Conservation (phyloP, 257 asterid genomes). For the Scutellaria barbata region DNA sequence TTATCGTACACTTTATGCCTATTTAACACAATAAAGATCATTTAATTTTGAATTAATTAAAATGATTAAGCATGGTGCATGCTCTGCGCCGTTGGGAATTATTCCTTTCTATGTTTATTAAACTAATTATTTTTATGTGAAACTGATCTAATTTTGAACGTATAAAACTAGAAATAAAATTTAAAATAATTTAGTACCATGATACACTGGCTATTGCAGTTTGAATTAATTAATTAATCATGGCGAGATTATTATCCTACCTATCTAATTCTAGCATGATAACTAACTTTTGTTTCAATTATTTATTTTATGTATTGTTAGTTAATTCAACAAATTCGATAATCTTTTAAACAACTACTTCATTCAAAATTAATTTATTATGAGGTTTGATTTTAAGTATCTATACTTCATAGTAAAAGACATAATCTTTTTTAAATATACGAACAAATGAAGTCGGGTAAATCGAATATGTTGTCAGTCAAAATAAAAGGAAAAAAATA, state of each 20-base stretch:
- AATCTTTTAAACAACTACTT: too few relatives aligned
- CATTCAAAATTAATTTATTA: too few relatives aligned
- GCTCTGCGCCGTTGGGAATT: conserved; percentile 36
- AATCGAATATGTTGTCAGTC: too few relatives aligned
- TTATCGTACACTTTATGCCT: conserved; percentile 23
- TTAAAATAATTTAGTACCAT: too few relatives aligned
- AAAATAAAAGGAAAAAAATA: too few relatives aligned
- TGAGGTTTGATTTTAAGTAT: too few relatives aligned
- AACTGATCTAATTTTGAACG: conserved; percentile 14
- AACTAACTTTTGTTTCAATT: background rate
- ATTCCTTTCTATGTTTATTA: conserved; percentile 27
- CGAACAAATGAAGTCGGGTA: too few relatives aligned
- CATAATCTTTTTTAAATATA: too few relatives aligned
- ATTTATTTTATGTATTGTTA: background rate
- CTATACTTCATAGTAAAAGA: too few relatives aligned
- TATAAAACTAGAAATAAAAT: background rate
- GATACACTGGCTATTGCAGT: too few relatives aligned
- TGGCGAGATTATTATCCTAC: conserved; percentile 19
- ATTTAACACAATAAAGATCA: background rate
- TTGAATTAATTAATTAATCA: conserved; percentile 19
- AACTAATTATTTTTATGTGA: conserved; percentile 8
- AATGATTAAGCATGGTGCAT: conserved; percentile 39
- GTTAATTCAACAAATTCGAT: too few relatives aligned
- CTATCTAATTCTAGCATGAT: background rate
- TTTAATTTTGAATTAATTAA: conserved; percentile 20